Conservation (phyloP, 768 basidiomycete species). For the Russula virescens region DNA sequence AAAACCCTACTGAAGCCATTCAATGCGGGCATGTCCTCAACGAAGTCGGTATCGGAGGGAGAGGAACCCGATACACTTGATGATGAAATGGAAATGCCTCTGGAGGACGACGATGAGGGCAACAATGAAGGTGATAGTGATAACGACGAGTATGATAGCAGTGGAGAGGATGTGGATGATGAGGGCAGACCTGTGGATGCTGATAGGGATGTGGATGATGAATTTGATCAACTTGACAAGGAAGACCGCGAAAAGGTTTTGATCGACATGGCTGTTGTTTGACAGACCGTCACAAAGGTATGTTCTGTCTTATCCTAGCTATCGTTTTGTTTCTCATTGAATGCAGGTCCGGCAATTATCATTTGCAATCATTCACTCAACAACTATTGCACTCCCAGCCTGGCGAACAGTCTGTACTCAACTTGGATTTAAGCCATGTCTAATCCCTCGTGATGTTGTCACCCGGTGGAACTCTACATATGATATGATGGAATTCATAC, state of each 20-base stretch:
- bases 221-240: too few species aligned
- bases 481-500: slow-evolving; percentile 12
- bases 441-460: slow-evolving; percentile 22
- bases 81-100: too few species aligned
- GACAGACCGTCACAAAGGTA: too few species aligned
- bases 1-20: neutral
- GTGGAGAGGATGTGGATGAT: neutral
- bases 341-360: neutral
- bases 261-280: too few species aligned
- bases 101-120: too few species aligned
- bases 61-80: too few species aligned
- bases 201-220: too few species aligned
- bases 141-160: neutral
- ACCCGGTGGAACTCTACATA: slow-evolving; percentile 30
- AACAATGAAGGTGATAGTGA: neutral
- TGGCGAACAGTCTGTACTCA: neutral
- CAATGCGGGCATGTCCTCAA: neutral
- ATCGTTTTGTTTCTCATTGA: too few species aligned
- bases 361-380: neutral
- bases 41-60: too few species aligned
- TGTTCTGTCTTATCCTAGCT: too few species aligned
- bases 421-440: neutral
- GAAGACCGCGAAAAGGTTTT: too few species aligned
- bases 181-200: too few species aligned
- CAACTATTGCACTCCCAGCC: neutral